Evolutionary conservation across 2,329 filamentous ascomycete species (phyloP).

Genomic region (Sporothrix protearum): DNA sequence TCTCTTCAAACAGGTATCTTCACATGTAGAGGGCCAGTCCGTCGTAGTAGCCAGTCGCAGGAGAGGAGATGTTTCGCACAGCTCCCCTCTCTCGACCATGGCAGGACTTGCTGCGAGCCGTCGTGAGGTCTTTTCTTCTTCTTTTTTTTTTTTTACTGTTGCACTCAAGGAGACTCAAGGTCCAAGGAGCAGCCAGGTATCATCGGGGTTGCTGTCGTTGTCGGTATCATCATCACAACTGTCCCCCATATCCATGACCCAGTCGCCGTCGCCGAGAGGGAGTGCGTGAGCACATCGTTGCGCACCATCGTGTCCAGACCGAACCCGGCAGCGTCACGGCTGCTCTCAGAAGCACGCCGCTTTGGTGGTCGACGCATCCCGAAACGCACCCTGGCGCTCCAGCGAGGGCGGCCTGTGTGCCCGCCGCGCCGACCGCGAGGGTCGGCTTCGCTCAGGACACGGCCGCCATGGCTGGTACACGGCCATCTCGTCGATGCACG

Average conservation of each 20-base stretch:
- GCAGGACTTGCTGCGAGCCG: constrained; percentile 12
- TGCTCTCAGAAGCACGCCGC: constrained; percentile 12
- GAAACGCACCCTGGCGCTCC: constrained; percentile 48
- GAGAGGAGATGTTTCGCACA: neutral
- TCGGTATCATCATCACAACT: neutral
- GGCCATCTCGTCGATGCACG: neutral
- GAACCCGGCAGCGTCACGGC: constrained; percentile 42
- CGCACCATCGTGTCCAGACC: constrained; percentile 41
- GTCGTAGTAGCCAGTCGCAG: neutral
- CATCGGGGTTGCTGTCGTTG: neutral
- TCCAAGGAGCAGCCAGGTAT: neutral
- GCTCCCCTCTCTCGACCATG: neutral
- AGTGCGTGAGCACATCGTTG: constrained; percentile 40
- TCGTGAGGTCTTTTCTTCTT: neutral
- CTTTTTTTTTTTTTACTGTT: neutral
- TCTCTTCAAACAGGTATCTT: neutral
- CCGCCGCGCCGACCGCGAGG: neutral
- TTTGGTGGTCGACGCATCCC: constrained; percentile 41
- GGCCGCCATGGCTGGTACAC: neutral
- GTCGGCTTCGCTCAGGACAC: neutral
- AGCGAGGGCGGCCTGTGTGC: constrained; percentile 39
- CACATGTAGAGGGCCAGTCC: constrained; percentile 3
- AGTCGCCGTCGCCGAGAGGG: constrained; percentile 30
- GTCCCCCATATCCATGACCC: neutral
- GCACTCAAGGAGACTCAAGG: neutral